Base-by-base conservation (phyloP, 768 basidiomycete species). In the Grammothele lineata region DNA sequence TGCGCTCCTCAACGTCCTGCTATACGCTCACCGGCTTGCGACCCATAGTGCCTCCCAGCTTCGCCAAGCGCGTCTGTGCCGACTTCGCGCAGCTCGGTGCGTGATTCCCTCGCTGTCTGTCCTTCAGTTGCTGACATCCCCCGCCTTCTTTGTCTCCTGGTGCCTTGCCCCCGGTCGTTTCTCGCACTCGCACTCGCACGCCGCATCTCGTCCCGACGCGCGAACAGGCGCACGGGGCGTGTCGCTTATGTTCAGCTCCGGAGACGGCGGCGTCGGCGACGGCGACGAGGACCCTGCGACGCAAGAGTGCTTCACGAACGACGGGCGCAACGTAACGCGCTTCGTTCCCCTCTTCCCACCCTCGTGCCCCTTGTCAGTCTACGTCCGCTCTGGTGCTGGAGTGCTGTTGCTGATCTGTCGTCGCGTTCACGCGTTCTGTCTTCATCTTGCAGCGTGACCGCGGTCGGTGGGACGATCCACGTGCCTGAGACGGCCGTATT, bases 211-310 rank as follows among this genome's bases (percentile, higher is more conserved):
- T 36, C 35, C 45, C 39, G 10, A 25, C 38, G 6, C 27, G 14
- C 7, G 34, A n/a, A 15, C 47, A 80, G 84, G 85, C 48, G 77
- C 70, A 40, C 78, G 84, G 1, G 87, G 87, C 15, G 70, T 81
- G 15, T 80, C 84, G 7, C 35, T 88, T 14, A 58, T 80, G 32
- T 85, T 85, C 63, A 71, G 78, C 11, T 83, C 81, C 18, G 85
- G 85, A 15, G 85, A 88, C 50, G 59, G 58, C 12, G 87, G 87
- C 15, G 86, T 86, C 15, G 86, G 87, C 2, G 85, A 82, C 57
- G 73, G 76, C 22, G 56, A 81, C 53, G 39, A 73, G 1, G 48
- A 84, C 57, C 80, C 80, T 15, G 63, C 66, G 0, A 77, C 70
- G 8, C 75, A 80, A 40, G 22, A 59, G 33, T 88, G 87, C 57